Base-by-base conservation (phyloP, 1,139 yeast species). In the Protomyces inundatus region DNA sequence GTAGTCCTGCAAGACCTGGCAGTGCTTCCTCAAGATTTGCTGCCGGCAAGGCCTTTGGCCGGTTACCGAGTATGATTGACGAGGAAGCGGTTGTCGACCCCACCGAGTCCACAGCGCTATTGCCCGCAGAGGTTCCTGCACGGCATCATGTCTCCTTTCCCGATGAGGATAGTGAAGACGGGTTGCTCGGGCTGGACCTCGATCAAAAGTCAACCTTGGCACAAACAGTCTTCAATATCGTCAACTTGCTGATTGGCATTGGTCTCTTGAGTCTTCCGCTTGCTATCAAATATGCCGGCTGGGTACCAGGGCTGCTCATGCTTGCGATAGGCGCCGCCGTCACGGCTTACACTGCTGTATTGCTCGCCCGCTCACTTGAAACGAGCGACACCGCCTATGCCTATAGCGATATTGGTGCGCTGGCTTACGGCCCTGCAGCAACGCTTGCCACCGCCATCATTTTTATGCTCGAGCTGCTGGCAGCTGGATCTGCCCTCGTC, bases 141-240 rank as follows among this genome's bases (percentile, higher is more conserved):
- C 12, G 51, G 14, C 30, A 10, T 6, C 51, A 6, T 12, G 4
- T 23, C 12, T 12, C 10, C 7, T 10, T 46, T 12, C 30, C 10
- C 12, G 37, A 32, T 9, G 16, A 33, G 35, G 37, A 50, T 10
- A 14, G 33, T 4, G n/a, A n/a, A 37, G 42, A 2, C n/a, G 10
- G 3, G 42, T 37, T 37, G 42, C n/a, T 33, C 6, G 37, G 16
- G 14, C 35, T 50, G 12, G 36, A 23, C 12, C 36, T 50, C 14
- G 37, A 50, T 12, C 30, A 14, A 6, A 54, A 54, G 30, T 54
- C 97, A 0, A 86, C 85, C 0, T 87, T 55, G 12, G 45, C 91
- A 0, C 98, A 91, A 73, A 91, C 98, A 0, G 78, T 88, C 16
- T 90, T 91, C 78, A 91, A 91, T 73, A 84, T 95, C 3, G 85